Evolutionary conservation across 2,329 filamentous ascomycete genomes (phyloP).

Genomic region (Paramyrothecium sp.): DNA sequence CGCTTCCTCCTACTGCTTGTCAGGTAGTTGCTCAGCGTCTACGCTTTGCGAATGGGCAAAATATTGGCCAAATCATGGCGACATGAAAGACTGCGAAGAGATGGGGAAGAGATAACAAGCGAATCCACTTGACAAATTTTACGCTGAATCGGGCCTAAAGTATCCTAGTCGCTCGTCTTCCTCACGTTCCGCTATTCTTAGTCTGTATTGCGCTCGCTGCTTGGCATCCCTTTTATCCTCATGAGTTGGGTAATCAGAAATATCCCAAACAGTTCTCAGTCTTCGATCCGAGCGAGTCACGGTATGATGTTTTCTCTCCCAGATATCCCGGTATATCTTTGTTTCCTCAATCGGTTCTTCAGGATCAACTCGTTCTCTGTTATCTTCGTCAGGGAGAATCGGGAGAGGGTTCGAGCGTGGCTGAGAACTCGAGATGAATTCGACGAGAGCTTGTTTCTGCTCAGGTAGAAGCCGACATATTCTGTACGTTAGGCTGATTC

Average conservation of each 20-base stretch:
- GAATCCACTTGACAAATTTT: no score
- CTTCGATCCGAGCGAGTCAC: background rate
- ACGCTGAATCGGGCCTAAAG: no score
- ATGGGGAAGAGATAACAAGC: no score
- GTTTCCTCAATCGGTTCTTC: constrained; percentile 18
- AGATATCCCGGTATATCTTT: constrained; percentile 23
- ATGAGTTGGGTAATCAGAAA: background rate
- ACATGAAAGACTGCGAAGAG: no score
- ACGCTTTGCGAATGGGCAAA: no score
- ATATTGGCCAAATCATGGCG: no score
- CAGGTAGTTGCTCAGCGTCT: no score
- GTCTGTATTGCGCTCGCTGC: background rate
- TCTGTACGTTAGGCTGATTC: constrained; percentile 9
- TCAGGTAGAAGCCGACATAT: constrained; percentile 14
- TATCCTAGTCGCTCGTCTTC: background rate
- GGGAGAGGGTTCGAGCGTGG: constrained; percentile 10
- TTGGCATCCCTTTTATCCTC: background rate
- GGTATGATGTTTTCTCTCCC: constrained; percentile 23
- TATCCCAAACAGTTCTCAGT: background rate
- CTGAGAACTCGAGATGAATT: constrained; percentile 7
- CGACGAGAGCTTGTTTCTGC: constrained; percentile 13
- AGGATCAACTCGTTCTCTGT: constrained; percentile 20
- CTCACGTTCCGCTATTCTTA: background rate
- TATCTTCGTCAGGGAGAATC: constrained; percentile 12
- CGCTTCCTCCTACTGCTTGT: no score